Conservation (phyloP, 345 rosid species). For the Bruguiera sexangula region DNA sequence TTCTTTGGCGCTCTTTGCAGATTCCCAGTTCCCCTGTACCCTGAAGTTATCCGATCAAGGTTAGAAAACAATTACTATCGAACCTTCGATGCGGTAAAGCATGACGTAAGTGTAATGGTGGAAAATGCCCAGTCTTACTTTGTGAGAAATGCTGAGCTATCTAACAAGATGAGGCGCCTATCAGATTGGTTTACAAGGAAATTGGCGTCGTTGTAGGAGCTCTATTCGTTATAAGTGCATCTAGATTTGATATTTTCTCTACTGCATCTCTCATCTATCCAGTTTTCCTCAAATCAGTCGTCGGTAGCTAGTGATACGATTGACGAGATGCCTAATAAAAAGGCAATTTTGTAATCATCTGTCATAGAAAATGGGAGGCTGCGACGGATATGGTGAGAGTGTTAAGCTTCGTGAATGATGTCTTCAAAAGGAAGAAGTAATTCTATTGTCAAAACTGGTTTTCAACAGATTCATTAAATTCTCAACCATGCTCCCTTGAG, state of each 20-base stretch:
- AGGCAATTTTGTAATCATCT: background rate
- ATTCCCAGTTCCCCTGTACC: slow-evolving; percentile 31
- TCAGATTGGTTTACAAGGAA: slow-evolving; percentile 21
- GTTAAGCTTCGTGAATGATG: background rate
- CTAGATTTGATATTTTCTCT: background rate
- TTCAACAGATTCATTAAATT: too few species aligned
- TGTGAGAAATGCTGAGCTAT: slow-evolving; percentile 9
- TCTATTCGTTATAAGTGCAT: background rate
- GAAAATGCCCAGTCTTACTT: slow-evolving; percentile 21
- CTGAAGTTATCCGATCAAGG: slow-evolving; percentile 20
- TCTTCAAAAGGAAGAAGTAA: background rate
- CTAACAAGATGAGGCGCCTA: slow-evolving; percentile 14
- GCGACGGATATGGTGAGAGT: slow-evolving; percentile 4
- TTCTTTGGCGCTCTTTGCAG: slow-evolving; percentile 11
- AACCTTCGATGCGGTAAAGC: slow-evolving; percentile 24
- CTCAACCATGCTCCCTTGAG: too few species aligned
- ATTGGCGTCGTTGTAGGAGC: slow-evolving; percentile 1
- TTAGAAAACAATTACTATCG: slow-evolving; percentile 26
- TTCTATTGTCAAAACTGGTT: too few species aligned
- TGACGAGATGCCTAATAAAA: background rate
- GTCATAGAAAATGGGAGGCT: background rate
- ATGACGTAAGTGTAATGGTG: slow-evolving; percentile 28
- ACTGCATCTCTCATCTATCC: background rate
- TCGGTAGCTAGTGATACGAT: background rate
- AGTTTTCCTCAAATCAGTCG: slow-evolving; percentile 10